Conservation (phyloP, 192 early-diverging fungal genomes). For the Rhizophagus prolifer region DNA sequence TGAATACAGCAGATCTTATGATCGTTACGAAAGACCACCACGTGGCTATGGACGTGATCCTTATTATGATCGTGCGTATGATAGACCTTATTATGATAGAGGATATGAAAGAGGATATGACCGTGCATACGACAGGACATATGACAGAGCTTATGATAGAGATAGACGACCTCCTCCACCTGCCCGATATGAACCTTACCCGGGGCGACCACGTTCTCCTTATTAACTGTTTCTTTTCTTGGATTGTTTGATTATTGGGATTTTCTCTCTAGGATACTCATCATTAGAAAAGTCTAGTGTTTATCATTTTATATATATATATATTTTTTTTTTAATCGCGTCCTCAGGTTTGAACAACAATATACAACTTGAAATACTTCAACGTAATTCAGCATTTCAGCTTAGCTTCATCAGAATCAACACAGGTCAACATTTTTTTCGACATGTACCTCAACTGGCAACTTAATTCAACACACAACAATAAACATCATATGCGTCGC, state of each 20-base stretch:
- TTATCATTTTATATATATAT: conserved; percentile 17
- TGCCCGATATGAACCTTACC: conserved; percentile 26
- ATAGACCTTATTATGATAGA: conserved; percentile 31
- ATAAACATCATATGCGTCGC: conserved; percentile 28
- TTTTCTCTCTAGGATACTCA: neutral
- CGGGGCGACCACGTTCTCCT: conserved; percentile 29
- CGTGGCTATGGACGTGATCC: conserved; percentile 29
- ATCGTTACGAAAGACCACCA: conserved; percentile 32
- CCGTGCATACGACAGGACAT: conserved; percentile 19
- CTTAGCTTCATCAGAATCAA: conserved; percentile 28
- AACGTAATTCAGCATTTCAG: conserved; percentile 10
- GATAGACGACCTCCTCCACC: conserved; percentile 25
- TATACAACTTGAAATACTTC: conserved; percentile 1
- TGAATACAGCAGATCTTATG: conserved; percentile 43
- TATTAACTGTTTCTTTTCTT: conserved; percentile 11
- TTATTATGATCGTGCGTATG: conserved; percentile 33
- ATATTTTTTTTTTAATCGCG: conserved; percentile 6
- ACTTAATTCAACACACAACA: conserved; percentile 26
- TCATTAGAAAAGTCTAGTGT: conserved; percentile 20
- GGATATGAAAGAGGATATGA: conserved; percentile 31
- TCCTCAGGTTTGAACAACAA: conserved; percentile 11
- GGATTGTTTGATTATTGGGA: neutral
- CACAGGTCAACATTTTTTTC: conserved; percentile 27
- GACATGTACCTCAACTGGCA: conserved; percentile 29
- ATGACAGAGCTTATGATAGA: conserved; percentile 30